Conservation (phyloP, 495 filamentous ascomycete genomes). For the Neurospora sublineolata region DNA sequence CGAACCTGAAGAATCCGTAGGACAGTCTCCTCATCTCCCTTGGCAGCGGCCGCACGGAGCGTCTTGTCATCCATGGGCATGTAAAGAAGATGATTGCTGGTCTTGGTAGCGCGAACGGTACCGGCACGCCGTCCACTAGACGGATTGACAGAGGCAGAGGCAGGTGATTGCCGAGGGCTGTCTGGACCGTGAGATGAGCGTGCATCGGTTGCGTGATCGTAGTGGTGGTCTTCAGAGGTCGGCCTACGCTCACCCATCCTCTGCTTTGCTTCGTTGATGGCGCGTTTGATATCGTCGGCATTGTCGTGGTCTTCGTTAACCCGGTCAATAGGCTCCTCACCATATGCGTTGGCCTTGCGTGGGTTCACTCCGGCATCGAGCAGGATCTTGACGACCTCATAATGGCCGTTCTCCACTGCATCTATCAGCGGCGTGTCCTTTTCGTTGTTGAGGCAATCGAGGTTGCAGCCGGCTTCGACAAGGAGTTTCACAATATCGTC, state of each 20-base stretch:
- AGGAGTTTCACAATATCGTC: conserved; percentile 72
- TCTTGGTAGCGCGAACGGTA: conserved; percentile 41
- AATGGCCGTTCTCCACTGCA: conserved; percentile 86
- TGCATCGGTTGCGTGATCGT: conserved; percentile 40
- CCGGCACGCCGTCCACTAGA: conserved; percentile 29
- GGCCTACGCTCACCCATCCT: conserved; percentile 39
- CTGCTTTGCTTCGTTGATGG: conserved; percentile 42
- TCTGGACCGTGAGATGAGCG: conserved; percentile 57
- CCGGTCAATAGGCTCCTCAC: conserved; percentile 76
- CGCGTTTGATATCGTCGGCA: conserved; percentile 44
- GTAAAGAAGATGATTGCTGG: conserved; percentile 42
- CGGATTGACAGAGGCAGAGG: conserved; percentile 20
- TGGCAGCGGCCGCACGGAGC: conserved; percentile 65
- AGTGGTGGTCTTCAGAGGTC: conserved; percentile 52
- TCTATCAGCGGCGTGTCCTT: conserved; percentile 91
- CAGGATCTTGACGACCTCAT: conserved; percentile 79
- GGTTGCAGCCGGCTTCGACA: conserved; percentile 67
- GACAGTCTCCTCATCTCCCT: conserved; percentile 72
- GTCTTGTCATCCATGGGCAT: conserved; percentile 54
- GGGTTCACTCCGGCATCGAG: conserved; percentile 83
- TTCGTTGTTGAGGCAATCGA: conserved; percentile 68
- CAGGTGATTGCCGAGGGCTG: conserved; percentile 54
- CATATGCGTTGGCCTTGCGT: conserved; percentile 71
- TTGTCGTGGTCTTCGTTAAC: conserved; percentile 58
- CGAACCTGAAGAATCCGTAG: conserved; percentile 70